Evolutionary conservation across 371 early-diverging fungal genomes (phyloP).

Genomic region (Mortierella sp.): DNA sequence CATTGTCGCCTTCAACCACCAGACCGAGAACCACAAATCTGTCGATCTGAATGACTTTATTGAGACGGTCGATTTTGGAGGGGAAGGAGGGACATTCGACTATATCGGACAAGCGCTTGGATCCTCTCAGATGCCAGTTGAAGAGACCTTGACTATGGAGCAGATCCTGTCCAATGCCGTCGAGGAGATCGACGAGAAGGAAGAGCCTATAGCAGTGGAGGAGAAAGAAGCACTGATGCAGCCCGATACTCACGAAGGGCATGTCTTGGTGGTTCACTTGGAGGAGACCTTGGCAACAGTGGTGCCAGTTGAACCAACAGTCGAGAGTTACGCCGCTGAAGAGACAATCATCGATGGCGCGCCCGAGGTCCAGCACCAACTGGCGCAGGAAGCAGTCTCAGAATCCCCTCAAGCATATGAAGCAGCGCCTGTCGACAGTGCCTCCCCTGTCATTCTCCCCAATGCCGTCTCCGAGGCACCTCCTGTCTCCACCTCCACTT

Average conservation of each 20-base stretch:
- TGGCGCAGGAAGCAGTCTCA: too few relatives aligned
- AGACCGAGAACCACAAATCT: constrained; percentile 2
- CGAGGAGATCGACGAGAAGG: not conserved
- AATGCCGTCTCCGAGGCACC: not conserved
- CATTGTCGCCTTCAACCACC: not conserved
- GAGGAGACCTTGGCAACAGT: not conserved
- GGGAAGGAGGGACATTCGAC: not conserved
- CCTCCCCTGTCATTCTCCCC: not conserved
- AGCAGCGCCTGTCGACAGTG: not conserved
- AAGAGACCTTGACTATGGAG: not conserved
- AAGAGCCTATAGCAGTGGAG: not conserved
- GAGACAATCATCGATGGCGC: not conserved
- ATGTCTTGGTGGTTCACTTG: constrained; percentile 3
- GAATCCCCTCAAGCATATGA: not conserved
- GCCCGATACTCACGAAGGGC: not conserved
- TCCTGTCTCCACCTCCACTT: not conserved
- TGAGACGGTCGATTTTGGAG: constrained; percentile 24
- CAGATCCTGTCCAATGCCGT: not conserved
- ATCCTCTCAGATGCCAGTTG: not conserved
- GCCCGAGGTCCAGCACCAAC: not conserved
- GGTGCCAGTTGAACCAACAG: not conserved
- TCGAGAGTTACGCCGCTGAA: not conserved
- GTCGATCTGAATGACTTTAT: constrained; percentile 31
- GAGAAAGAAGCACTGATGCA: not conserved
- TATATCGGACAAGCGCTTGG: constrained; percentile 1